Evolutionary conservation across 83 land plant genomes (phyloP).

Genomic region (Isoetes engelmannii): DNA sequence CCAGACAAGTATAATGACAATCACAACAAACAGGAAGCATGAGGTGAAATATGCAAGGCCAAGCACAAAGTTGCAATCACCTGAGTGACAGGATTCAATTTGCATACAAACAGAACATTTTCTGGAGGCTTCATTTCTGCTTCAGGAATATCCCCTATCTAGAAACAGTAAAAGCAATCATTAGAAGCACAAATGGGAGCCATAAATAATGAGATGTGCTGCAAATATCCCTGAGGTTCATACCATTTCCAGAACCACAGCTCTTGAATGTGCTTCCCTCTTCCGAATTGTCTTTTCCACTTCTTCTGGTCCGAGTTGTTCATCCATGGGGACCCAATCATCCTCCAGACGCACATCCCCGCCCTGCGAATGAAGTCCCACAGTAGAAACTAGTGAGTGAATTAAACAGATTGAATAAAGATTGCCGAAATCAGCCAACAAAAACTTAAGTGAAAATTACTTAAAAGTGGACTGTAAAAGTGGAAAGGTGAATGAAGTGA

Average conservation of each 20-base stretch:
- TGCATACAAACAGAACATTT: constrained; percentile 93
- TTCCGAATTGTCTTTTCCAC: constrained; percentile 63
- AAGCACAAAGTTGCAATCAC: no score
- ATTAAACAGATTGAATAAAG: neutral
- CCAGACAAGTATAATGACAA: no score
- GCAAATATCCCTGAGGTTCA: constrained; percentile 12
- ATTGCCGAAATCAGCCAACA: no score
- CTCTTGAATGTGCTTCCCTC: constrained; percentile 84
- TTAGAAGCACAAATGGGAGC: neutral
- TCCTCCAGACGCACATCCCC: constrained; percentile 93
- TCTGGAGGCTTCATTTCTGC: constrained; percentile 97
- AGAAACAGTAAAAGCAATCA: constrained; percentile 8
- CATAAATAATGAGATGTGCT: neutral
- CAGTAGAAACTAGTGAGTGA: no score
- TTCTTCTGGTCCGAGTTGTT: constrained; percentile 50
- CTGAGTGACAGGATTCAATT: constrained; percentile 90
- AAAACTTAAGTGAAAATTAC: no score
- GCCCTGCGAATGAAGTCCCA: no score
- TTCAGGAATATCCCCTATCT: constrained; percentile 98
- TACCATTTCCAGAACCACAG: constrained; percentile 91
- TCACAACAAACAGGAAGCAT: no score
- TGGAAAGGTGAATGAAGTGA: no score
- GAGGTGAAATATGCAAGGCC: no score
- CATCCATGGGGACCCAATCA: constrained; percentile 98
- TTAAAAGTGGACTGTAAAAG: no score